These are phyloP conservation scores for Circinella umbellata DNA, from an alignment of 371 early-diverging fungal species.

Conservation along the genomic window DNA sequence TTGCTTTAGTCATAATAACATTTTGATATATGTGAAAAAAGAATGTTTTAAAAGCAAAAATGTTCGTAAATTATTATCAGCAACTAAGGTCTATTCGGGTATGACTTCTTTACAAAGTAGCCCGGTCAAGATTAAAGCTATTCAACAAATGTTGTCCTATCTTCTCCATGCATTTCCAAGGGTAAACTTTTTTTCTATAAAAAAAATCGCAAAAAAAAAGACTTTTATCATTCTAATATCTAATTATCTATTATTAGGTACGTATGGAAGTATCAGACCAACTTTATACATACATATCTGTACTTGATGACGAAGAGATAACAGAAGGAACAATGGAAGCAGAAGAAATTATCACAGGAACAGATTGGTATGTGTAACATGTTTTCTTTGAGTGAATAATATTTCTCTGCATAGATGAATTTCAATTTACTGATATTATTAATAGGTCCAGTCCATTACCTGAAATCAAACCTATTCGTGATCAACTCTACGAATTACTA, in stretches of 20 bases:
- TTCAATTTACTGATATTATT: neutral
- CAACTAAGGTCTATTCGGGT: slow-evolving; percentile 57
- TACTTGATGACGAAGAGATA: slow-evolving; percentile 37
- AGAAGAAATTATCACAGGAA: slow-evolving; percentile 47
- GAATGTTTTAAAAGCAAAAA: slow-evolving; percentile 47
- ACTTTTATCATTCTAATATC: neutral
- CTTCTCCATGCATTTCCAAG: slow-evolving; percentile 58
- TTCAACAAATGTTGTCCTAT: slow-evolving; percentile 53
- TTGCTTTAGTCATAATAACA: slow-evolving; percentile 31
- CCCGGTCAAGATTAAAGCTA: slow-evolving; percentile 38
- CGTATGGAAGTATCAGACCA: slow-evolving; percentile 58
- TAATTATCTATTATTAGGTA: slow-evolving; percentile 31
- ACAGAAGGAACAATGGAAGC: slow-evolving; percentile 40
- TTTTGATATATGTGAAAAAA: slow-evolving; percentile 34
- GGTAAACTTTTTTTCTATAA: slow-evolving; percentile 27
- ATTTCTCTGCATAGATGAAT: too few relatives aligned
- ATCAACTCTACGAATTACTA: slow-evolving; percentile 39
- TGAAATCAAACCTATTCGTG: slow-evolving; percentile 35
- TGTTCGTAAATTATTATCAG: slow-evolving; percentile 47
- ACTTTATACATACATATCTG: slow-evolving; percentile 48
- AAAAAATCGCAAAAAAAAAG: neutral
- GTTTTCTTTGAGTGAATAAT: too few relatives aligned
- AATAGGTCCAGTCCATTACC: slow-evolving; percentile 33
- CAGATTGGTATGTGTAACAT: slow-evolving; percentile 46
- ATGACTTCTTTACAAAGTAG: slow-evolving; percentile 30